Percentiles rank a stretch among this genome's conserved stretches.
Conservation (phyloP, 2,329 filamentous ascomycete species). For the Neofusicoccum ribis region DNA sequence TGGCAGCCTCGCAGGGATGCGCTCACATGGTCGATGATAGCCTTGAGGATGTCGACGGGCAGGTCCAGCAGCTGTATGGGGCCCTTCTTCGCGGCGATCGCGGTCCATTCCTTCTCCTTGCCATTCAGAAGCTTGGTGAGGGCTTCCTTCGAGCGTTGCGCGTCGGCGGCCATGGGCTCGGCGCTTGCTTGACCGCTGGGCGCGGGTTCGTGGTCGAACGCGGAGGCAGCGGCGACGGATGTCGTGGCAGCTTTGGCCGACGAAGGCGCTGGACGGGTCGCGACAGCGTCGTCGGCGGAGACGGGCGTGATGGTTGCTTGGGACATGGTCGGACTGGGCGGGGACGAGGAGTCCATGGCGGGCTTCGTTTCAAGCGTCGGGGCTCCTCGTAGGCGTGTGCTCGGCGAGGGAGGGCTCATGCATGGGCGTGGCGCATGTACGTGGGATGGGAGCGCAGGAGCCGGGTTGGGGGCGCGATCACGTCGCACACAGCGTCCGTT, state of each 20-base stretch:
- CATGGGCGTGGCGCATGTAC: slow-evolving; percentile 20
- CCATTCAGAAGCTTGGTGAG: slow-evolving; percentile 51
- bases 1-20: neutral
- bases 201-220: slow-evolving; percentile 1
- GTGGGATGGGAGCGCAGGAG: slow-evolving; percentile 8
- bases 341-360: slow-evolving; percentile 35
- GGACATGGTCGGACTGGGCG: slow-evolving; percentile 28
- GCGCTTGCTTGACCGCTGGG: neutral
- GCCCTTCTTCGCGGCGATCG: slow-evolving; percentile 46
- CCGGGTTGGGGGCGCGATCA: slow-evolving; percentile 16
- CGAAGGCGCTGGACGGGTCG: neutral
- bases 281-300: slow-evolving; percentile 28
- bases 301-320: slow-evolving; percentile 32
- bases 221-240: neutral
- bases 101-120: slow-evolving; percentile 43
- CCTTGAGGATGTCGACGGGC: slow-evolving; percentile 73
- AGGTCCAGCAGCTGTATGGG: slow-evolving; percentile 71
- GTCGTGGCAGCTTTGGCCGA: neutral
- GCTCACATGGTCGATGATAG: slow-evolving; percentile 73
- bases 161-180: slow-evolving; percentile 15
- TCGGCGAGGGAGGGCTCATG: slow-evolving; percentile 10
- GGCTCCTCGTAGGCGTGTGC: slow-evolving; percentile 17
- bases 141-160: slow-evolving; percentile 28
- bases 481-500: slow-evolving; percentile 15
- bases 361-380: slow-evolving; percentile 18